A percentile compares a stretch with the other conserved stretches of the same genome.
phyloP scores from a whole-genome alignment of 345 rosid species.

The Bretschneidera sinensis region DNA sequence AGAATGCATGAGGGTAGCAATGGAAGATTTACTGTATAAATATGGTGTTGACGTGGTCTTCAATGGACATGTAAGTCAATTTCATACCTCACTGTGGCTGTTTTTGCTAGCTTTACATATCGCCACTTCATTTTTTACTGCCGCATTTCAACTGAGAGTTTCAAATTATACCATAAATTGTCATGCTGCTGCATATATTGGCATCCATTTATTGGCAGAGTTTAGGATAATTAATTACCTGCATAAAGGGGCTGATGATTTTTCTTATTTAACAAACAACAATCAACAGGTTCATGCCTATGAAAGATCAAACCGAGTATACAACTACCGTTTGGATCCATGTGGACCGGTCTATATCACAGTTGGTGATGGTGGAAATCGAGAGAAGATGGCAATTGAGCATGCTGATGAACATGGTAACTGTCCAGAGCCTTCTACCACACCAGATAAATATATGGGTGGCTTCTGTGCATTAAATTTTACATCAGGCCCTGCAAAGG shows the following conservation, averaged over 20 bases:
- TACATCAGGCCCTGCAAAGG: slow-evolving; percentile 58
- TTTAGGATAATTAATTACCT: no score
- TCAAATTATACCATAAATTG: no score
- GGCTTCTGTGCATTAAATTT: slow-evolving; percentile 62
- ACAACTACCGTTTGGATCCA: slow-evolving; percentile 56
- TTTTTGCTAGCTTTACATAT: no score
- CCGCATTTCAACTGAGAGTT: no score
- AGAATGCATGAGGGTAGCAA: slow-evolving; percentile 67
- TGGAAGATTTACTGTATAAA: slow-evolving; percentile 54
- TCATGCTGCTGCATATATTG: no score
- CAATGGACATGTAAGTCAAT: slow-evolving; percentile 53
- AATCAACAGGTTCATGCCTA: slow-evolving; percentile 58
- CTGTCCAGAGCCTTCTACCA: slow-evolving; percentile 52
- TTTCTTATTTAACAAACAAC: not conserved
- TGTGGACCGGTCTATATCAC: slow-evolving; percentile 58
- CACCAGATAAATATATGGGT: slow-evolving; percentile 34
- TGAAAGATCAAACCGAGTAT: slow-evolving; percentile 69
- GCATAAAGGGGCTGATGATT: no score
- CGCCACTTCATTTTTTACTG: no score
- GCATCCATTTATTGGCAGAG: no score
- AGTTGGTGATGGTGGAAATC: slow-evolving; percentile 60
- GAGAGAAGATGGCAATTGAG: slow-evolving; percentile 44
- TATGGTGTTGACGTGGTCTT: slow-evolving; percentile 54
- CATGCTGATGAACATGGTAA: slow-evolving; percentile 71
- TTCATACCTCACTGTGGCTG: no score